Percentiles rank a stretch among this genome's conserved stretches.
phyloP scores from a whole-genome alignment of 2,329 filamentous ascomycete species.

The Immersiporthe knoxdaviesiana region DNA sequence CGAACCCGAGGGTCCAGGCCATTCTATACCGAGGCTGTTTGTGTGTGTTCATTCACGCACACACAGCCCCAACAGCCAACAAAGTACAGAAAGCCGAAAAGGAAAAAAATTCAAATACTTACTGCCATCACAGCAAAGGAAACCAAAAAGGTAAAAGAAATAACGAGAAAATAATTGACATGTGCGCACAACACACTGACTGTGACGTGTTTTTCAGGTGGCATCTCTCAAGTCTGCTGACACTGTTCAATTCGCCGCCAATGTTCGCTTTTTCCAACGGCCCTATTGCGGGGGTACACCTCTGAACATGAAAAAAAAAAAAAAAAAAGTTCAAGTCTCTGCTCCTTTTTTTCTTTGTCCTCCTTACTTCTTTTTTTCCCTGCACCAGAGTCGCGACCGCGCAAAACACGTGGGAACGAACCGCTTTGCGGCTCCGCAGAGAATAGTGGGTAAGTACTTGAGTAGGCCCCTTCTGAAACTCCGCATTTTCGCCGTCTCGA shows the following conservation, averaged over 20 bases:
- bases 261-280: slow-evolving; percentile 15
- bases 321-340: not conserved
- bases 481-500: not conserved
- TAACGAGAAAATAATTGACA: no score
- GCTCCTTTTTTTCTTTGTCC: no score
- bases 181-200: not conserved
- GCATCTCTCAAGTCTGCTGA: not conserved
- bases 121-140: not conserved
- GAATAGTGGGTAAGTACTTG: not conserved
- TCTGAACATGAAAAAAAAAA: no score
- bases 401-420: not conserved
- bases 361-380: no score
- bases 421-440: not conserved
- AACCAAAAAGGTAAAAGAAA: no score
- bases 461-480: not conserved
- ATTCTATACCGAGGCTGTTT: not conserved
- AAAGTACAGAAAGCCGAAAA: not conserved
- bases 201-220: not conserved
- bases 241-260: not conserved
- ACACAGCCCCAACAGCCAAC: no score
- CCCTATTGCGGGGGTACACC: slow-evolving; percentile 13
- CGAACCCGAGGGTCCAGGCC: not conserved
- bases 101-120: no score
- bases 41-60: not conserved
- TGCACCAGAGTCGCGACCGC: not conserved